Conservation (phyloP, 208 protist genomes). For the Acanthamoeba culbertsoni region DNA sequence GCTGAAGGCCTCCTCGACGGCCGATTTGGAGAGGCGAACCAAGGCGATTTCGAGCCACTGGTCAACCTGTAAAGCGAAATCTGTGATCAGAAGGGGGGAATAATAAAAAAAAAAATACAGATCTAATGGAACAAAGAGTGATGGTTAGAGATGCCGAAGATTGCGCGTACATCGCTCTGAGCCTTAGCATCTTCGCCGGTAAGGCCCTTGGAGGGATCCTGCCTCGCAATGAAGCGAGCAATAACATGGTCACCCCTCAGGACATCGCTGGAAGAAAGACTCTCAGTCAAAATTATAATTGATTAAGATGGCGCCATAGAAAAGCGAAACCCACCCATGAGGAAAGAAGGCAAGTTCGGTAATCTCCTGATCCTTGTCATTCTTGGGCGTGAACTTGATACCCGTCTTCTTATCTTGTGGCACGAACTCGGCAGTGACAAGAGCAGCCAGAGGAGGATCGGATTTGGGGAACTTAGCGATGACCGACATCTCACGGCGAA, state of each 20-base stretch:
- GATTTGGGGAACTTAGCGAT: conserved; percentile 39
- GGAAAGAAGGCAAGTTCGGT: conserved; percentile 36
- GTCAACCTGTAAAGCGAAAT: neutral
- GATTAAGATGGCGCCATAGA: neutral
- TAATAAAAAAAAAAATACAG: neutral
- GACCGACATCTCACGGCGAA: conserved; percentile 1
- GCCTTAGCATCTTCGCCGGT: neutral
- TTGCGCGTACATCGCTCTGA: neutral
- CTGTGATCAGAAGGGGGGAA: neutral
- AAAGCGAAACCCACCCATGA: neutral
- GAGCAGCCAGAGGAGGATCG: neutral
- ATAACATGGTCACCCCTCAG: conserved; percentile 20
- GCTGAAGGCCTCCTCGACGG: neutral
- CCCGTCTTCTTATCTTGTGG: neutral
- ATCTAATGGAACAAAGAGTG: neutral
- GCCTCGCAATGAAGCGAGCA: conserved; percentile 6
- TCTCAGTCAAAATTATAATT: too few species aligned
- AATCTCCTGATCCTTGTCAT: conserved; percentile 13
- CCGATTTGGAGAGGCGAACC: neutral
- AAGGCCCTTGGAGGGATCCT: conserved; percentile 27
- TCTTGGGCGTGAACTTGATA: conserved; percentile 55
- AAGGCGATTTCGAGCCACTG: conserved; percentile 43
- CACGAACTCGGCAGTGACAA: conserved; percentile 24
- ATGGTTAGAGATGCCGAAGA: too few species aligned
- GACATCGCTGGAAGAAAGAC: neutral